phyloP scores from a whole-genome alignment of 306 rosid genomes.

The Erythrophleum fordii region DNA sequence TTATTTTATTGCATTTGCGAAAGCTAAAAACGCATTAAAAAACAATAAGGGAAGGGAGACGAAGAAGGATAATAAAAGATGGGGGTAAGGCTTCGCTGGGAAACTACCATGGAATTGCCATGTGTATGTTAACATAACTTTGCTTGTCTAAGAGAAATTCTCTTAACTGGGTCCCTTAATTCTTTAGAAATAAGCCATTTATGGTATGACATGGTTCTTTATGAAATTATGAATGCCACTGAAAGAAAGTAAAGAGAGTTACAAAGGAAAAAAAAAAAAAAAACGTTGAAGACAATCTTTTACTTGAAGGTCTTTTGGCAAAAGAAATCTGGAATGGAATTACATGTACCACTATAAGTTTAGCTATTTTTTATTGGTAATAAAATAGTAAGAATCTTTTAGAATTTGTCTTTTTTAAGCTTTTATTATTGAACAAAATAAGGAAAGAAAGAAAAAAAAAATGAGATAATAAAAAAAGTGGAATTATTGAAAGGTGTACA shows the following conservation, averaged over 20 bases:
- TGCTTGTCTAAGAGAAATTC: background rate
- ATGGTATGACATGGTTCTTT: background rate
- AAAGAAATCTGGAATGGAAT: too few relatives aligned
- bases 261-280: background rate
- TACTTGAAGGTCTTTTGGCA: background rate
- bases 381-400: too few relatives aligned
- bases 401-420: too few relatives aligned
- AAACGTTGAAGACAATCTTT: background rate
- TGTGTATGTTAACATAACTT: background rate
- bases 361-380: too few relatives aligned
- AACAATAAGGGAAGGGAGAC: background rate
- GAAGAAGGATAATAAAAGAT: background rate
- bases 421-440: too few relatives aligned
- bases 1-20: background rate
- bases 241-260: too few relatives aligned
- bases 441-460: too few relatives aligned
- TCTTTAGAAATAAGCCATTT: background rate
- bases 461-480: background rate
- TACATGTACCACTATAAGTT: too few relatives aligned
- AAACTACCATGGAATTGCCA: background rate
- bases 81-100: background rate
- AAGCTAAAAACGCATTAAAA: background rate
- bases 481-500: too few relatives aligned
- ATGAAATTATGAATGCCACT: background rate
- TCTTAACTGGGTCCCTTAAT: background rate